Base-by-base conservation (phyloP, 2,329 filamentous ascomycete genomes). In the Acephala macrosclerotiorum region DNA sequence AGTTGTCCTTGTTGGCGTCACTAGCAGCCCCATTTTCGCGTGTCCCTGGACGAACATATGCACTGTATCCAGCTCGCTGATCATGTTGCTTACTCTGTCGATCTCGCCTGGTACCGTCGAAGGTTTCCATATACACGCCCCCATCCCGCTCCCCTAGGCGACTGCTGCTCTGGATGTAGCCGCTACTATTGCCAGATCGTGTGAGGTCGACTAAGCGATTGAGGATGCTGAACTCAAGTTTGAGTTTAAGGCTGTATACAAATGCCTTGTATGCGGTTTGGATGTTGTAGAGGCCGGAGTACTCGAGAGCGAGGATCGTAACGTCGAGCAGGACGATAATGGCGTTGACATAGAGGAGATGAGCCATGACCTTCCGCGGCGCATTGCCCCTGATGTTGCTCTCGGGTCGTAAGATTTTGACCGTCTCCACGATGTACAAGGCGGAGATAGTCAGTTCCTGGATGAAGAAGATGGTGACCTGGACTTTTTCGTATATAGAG, bases 351-450 rank as follows among this genome's bases (percentile, higher is more conserved):
- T 51, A 78, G 29, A 84, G 76, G 4, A 85, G 76, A 67, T 83
- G 81, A 57, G 77, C 71, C 76, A 80, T 76, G 59, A 79, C 75
- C 38, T 66, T 74, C 16, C 72, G 73, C 9, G 74, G 25, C 16
- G 55, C n/a, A 14, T 42, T 40, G 11, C 35, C 26, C n/a, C 57
- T 55, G 20, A 53, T 58, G 71, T 58, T 60, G 11, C 40, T 64
- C 38, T 25, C 47, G 7, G 65, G 66, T 40, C 63, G 57, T 18
- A 72, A 61, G 2, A 69, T 58, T 12, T 62, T 29, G 0, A 42
- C 40, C 40, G 84, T 86, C 61, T 85, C 82, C 71, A 82, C 84
- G 42, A 84, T 81, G 70, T 81, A 83, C 33, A 82, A 74, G 5
- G 76, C 79, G 0, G 81, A 83, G 58, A 83, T 78, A 68, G 83